Conservation (phyloP, 495 filamentous ascomycete species). For the Entonaema liquescens region DNA sequence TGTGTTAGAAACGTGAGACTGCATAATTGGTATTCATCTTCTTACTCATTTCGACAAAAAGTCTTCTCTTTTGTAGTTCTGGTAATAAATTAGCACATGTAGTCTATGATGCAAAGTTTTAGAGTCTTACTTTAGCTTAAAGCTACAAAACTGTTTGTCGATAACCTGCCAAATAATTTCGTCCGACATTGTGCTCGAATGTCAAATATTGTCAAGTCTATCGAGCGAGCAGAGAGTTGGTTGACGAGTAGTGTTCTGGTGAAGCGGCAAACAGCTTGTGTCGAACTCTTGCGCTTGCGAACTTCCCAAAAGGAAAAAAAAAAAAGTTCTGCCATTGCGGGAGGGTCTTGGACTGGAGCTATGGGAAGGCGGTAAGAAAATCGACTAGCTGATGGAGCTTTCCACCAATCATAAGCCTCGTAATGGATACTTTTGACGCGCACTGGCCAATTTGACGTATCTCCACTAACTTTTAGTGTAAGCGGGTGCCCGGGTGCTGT, state of each 20-base stretch:
- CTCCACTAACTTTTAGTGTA: not conserved
- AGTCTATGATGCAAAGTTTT: slow-evolving; percentile 11
- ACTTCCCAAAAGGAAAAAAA: not conserved
- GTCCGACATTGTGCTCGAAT: slow-evolving; percentile 74
- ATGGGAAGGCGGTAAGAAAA: slow-evolving; percentile 29
- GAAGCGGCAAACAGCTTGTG: not conserved
- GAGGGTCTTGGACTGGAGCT: not conserved
- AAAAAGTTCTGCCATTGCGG: slow-evolving; percentile 35
- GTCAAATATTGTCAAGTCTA: not conserved
- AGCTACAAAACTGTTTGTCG: slow-evolving; percentile 89
- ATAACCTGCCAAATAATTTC: slow-evolving; percentile 98
- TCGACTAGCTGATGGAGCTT: not conserved
- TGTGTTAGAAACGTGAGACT: not conserved
- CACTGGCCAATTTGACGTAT: slow-evolving; percentile 18
- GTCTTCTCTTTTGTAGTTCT: slow-evolving; percentile 91
- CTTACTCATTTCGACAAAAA: slow-evolving; percentile 94
- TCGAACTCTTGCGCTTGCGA: not conserved
- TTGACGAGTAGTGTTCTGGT: not conserved
- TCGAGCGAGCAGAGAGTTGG: not conserved
- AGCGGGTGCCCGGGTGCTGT: no score
- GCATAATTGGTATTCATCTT: slow-evolving; percentile 36
- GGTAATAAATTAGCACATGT: slow-evolving; percentile 34
- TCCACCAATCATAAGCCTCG: not conserved
- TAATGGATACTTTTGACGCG: not conserved
- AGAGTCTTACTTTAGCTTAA: slow-evolving; percentile 84